Evolutionary conservation across 352 stramenopile genomes (phyloP).

Genomic region (Bremia lactucae): DNA sequence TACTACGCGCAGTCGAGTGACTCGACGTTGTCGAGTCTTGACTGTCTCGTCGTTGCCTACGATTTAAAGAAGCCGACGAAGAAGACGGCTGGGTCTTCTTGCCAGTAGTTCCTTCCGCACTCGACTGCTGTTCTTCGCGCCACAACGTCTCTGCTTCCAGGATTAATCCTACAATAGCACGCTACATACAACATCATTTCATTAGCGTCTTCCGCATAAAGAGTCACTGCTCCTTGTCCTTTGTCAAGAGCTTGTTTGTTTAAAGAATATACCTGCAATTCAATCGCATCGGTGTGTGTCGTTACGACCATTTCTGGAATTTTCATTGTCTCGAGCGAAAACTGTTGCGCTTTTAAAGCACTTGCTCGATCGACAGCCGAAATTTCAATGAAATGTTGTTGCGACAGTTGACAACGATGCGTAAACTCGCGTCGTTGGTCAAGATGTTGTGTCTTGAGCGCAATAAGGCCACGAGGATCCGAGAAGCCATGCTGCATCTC

Average conservation of each 20-base stretch:
- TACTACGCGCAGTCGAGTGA: slow-evolving; percentile 30
- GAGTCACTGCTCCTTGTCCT: neutral
- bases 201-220: neutral
- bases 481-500: slow-evolving; percentile 36
- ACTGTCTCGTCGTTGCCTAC: slow-evolving; percentile 19
- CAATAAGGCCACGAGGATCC: slow-evolving; percentile 38
- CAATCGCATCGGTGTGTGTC: slow-evolving; percentile 28
- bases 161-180: slow-evolving; percentile 56
- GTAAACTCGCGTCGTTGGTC: slow-evolving; percentile 59
- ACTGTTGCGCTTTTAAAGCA: slow-evolving; percentile 54
- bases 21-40: slow-evolving; percentile 28
- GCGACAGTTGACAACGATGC: slow-evolving; percentile 55
- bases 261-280: slow-evolving; percentile 32
- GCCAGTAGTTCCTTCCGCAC: slow-evolving; percentile 8
- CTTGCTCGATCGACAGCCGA: slow-evolving; percentile 52
- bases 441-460: slow-evolving; percentile 49
- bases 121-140: slow-evolving; percentile 33
- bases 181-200: slow-evolving; percentile 16
- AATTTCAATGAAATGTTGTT: slow-evolving; percentile 73
- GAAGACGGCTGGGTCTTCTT: slow-evolving; percentile 16
- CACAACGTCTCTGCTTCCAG: slow-evolving; percentile 60
- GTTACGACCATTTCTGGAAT: slow-evolving; percentile 61
- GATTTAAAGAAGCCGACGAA: slow-evolving; percentile 9
- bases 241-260: neutral
- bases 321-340: slow-evolving; percentile 58